Evolutionary conservation across 2,329 filamentous ascomycete genomes (phyloP).

Genomic region (Salinomyces thailandicus): DNA sequence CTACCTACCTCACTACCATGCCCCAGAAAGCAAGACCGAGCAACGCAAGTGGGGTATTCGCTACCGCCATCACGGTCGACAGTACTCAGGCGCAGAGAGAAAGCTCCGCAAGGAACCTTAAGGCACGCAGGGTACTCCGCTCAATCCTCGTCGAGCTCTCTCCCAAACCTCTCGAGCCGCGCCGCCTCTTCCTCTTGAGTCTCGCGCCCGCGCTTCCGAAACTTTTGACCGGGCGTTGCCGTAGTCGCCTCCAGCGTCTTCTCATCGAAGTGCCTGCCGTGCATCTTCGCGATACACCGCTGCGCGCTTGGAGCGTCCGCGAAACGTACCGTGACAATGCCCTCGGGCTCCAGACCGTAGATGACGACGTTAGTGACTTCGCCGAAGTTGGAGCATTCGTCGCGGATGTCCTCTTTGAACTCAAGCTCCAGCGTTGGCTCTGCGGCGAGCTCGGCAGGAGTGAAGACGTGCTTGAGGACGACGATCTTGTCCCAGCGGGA

Average conservation of each 20-base stretch:
- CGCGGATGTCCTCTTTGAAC: slow-evolving; percentile 87
- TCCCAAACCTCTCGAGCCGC: slow-evolving; percentile 16
- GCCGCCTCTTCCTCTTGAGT: slow-evolving; percentile 8
- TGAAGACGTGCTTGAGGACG: slow-evolving; percentile 89
- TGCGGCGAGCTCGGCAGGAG: slow-evolving; percentile 69
- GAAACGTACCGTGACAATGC: slow-evolving; percentile 79
- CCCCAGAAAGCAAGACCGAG: too few relatives aligned
- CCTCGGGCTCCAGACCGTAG: slow-evolving; percentile 76
- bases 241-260: slow-evolving; percentile 53
- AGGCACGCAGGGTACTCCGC: too few relatives aligned
- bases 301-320: slow-evolving; percentile 57
- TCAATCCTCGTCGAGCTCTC: slow-evolving; percentile 17
- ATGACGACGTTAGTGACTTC: slow-evolving; percentile 83
- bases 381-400: slow-evolving; percentile 79
- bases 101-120: too few relatives aligned
- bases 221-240: slow-evolving; percentile 53
- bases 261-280: slow-evolving; percentile 69
- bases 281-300: slow-evolving; percentile 59
- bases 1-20: too few relatives aligned
- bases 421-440: slow-evolving; percentile 75
- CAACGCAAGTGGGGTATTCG: too few relatives aligned
- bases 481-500: slow-evolving; percentile 67
- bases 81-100: too few relatives aligned
- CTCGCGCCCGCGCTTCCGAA: slow-evolving; percentile 47
- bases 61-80: too few relatives aligned